Percentiles rank a stretch among this genome's conserved stretches.
Conservation (phyloP, 306 rosid genomes). For the Coriaria nepalensis region DNA sequence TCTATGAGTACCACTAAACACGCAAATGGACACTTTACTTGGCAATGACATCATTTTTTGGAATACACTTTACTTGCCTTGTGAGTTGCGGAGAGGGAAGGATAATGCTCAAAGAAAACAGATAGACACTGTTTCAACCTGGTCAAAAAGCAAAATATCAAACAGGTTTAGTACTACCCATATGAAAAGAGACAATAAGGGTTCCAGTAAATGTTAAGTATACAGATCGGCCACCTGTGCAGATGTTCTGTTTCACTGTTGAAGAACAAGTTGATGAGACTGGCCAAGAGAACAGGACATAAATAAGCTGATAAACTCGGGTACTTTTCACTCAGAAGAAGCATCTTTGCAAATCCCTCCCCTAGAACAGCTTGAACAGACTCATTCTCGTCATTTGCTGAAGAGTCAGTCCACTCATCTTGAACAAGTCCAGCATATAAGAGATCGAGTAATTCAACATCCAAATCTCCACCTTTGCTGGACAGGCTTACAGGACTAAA, state of each 20-base stretch:
- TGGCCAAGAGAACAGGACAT: constrained; percentile 55
- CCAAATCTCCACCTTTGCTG: constrained; percentile 33
- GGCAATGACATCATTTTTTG: constrained; percentile 3
- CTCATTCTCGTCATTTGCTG: constrained; percentile 49
- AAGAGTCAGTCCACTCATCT: constrained; percentile 37
- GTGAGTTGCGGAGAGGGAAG: constrained; percentile 61
- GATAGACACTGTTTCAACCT: constrained; percentile 88
- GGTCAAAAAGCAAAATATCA: constrained; percentile 9
- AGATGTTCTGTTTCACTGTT: constrained; percentile 38
- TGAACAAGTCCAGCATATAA: constrained; percentile 55
- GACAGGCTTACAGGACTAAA: constrained; percentile 43
- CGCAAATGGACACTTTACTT: background rate
- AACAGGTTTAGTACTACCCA: constrained; percentile 7
- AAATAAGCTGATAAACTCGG: constrained; percentile 54
- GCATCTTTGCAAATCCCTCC: constrained; percentile 95
- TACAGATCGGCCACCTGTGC: constrained; percentile 36
- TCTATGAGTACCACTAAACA: background rate
- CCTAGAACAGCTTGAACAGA: constrained; percentile 59
- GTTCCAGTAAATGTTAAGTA: background rate
- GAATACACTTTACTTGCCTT: constrained; percentile 39
- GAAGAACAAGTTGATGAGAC: constrained; percentile 62
- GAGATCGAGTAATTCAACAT: constrained; percentile 48
- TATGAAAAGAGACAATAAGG: background rate
- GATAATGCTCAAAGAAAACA: constrained; percentile 89
- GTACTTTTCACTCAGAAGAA: constrained; percentile 68